phyloP scores from a whole-genome alignment of 1,284 basidiomycete species.

The Microbotryum violaceum region DNA sequence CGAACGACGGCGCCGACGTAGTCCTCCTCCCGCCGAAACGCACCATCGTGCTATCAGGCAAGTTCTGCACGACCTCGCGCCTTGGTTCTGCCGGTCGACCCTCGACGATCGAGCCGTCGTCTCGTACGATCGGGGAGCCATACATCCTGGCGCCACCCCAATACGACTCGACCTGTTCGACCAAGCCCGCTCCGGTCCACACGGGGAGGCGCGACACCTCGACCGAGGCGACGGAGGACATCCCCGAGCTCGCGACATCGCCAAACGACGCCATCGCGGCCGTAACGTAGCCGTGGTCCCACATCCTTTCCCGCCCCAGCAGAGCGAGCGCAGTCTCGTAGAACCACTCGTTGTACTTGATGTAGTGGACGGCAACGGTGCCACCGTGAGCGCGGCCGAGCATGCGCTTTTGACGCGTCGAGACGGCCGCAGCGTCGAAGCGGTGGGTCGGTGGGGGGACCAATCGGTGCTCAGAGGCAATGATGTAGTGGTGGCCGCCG shows the following conservation, averaged over 20 bases:
- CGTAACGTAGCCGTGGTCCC: conserved; percentile 36
- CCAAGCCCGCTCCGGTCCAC: conserved; percentile 18
- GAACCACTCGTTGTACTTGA: conserved; percentile 96
- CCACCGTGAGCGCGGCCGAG: conserved; percentile 54
- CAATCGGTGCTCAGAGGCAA: conserved; percentile 22
- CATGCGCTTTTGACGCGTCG: conserved; percentile 25
- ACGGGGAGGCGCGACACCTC: conserved; percentile 3
- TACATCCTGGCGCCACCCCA: conserved; percentile 38
- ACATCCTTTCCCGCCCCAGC: conserved; percentile 61
- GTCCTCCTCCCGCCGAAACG: conserved; percentile 4
- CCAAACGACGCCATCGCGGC: conserved; percentile 16
- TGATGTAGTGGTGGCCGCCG: conserved; percentile 27
- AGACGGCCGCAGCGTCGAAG: conserved; percentile 30
- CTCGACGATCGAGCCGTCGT: conserved; percentile 33
- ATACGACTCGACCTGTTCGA: conserved; percentile 21
- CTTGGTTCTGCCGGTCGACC: conserved; percentile 25
- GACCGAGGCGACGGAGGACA: neutral
- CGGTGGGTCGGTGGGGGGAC: conserved; percentile 32
- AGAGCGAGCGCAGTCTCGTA: conserved; percentile 83
- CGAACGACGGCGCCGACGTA: conserved; percentile 15
- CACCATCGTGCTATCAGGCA: neutral
- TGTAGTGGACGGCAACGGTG: conserved; percentile 90
- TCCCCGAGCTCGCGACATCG: conserved; percentile 1
- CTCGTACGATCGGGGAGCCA: conserved; percentile 35
- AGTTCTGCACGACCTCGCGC: conserved; percentile 13